phyloP scores from a whole-genome alignment of 768 basidiomycete genomes.

The Trametes cingulata region DNA sequence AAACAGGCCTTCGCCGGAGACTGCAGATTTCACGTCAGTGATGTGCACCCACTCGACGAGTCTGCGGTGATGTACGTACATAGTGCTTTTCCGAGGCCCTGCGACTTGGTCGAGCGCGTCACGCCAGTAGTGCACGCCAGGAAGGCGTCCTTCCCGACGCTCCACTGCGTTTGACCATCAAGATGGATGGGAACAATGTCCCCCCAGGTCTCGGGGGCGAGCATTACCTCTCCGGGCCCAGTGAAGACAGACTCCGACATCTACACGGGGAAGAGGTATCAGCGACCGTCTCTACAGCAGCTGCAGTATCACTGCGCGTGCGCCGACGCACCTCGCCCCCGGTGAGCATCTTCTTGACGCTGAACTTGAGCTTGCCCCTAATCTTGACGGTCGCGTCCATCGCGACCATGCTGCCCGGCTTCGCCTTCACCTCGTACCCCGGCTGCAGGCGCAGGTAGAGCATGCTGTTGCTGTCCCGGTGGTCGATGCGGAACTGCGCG shows the following conservation, averaged over 20 bases:
- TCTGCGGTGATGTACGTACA: slow-evolving; percentile 28
- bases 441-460: slow-evolving; percentile 32
- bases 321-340: slow-evolving; percentile 29
- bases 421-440: slow-evolving; percentile 32
- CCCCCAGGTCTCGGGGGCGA: slow-evolving; percentile 38
- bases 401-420: slow-evolving; percentile 37
- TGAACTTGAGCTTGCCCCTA: slow-evolving; percentile 31
- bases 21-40: slow-evolving; percentile 19
- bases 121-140: slow-evolving; percentile 32
- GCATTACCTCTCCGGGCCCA: slow-evolving; percentile 34
- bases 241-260: slow-evolving; percentile 31
- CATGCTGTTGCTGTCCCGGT: slow-evolving; percentile 37
- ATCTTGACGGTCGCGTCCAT: slow-evolving; percentile 36
- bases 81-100: slow-evolving; percentile 32
- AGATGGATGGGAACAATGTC: slow-evolving; percentile 35
- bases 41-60: background rate
- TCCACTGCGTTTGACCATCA: slow-evolving; percentile 32
- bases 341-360: slow-evolving; percentile 34
- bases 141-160: slow-evolving; percentile 33
- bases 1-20: slow-evolving; percentile 38
- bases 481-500: slow-evolving; percentile 31
- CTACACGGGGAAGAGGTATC: slow-evolving; percentile 9
- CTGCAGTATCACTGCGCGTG: background rate
- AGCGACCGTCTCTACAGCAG: background rate
- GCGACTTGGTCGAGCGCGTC: slow-evolving; percentile 28